Evolutionary conservation across 371 early-diverging fungal species (phyloP).

Genomic region (Mucor lusitanicus): DNA sequence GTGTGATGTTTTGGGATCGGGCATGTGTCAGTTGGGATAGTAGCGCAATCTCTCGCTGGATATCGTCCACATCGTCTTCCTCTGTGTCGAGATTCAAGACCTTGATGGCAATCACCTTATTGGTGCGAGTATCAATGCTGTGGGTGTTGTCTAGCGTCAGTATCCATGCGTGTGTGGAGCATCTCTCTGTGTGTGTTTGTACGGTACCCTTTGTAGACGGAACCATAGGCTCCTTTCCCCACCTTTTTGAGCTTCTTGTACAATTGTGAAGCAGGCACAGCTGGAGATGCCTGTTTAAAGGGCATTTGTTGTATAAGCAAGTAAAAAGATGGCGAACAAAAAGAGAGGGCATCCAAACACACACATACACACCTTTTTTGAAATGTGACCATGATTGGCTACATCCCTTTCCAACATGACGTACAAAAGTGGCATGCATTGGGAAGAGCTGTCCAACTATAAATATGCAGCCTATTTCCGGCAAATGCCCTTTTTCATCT

Average conservation of each 20-base stretch:
- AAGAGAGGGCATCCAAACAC: not conserved
- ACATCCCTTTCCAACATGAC: not conserved
- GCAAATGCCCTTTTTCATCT: not conserved
- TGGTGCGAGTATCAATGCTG: conserved; percentile 70
- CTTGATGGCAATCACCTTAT: conserved; percentile 90
- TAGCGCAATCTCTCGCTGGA: conserved; percentile 91
- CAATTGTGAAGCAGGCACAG: conserved; percentile 34
- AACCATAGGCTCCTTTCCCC: conserved; percentile 60
- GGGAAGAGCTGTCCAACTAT: not conserved
- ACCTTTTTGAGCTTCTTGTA: conserved; percentile 50
- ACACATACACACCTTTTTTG: not conserved
- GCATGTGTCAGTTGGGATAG: conserved; percentile 82
- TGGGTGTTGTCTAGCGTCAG: not conserved
- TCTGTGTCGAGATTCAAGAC: conserved; percentile 95
- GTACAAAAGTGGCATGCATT: not conserved
- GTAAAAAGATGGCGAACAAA: not conserved
- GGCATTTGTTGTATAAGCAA: not conserved
- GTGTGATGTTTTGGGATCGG: conserved; percentile 89
- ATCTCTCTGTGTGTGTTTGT: not conserved
- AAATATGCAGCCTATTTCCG: not conserved
- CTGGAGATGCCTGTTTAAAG: conserved; percentile 8
- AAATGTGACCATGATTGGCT: not conserved
- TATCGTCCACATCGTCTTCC: conserved; percentile 95
- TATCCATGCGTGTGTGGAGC: not conserved
- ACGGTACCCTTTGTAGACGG: conserved; percentile 55